Evolutionary conservation across 441 rosid genomes (phyloP), one percentile per base, ranked within the genome.

Genomic region (Biscutella laevigata): DNA sequence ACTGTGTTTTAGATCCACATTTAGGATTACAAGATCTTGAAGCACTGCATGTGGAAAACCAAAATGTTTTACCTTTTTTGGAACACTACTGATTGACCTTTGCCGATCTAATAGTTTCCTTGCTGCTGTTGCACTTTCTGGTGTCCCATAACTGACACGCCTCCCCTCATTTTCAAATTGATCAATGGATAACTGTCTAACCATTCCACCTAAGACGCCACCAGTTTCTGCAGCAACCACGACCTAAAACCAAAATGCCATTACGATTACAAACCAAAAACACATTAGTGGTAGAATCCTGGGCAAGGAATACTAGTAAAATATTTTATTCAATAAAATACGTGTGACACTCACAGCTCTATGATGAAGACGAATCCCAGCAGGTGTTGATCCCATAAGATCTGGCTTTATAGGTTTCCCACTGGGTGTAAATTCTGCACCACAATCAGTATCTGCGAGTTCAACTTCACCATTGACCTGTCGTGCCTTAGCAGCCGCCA

Each of bases 151-250:
- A 72, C 94, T 78, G 35, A 86, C 97, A 74, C 94, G 81, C 56
- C 95, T 78, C 59, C 94, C 94, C 74, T 89, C 95, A 59, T 86
- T 89, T 77, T 64, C n/a, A n/a, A n/a, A n/a, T n/a, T n/a, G n/a
- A n/a, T n/a, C n/a, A n/a, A n/a, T n/a, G n/a, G n/a, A n/a, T n/a
- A n/a, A n/a, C n/a, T n/a, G n/a, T n/a, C n/a, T n/a, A n/a, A n/a
- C n/a, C n/a, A n/a, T n/a, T n/a, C 95, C 94, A 66, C 95, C 95
- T 68, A 86, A 75, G 61, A 91, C 97, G 60, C 97, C 97, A 70
- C 86, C 84, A 34, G 95, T 82, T 76, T 89, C 95, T 62, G 95
- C 87, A 58, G 97, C 89, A 50, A 89, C 77, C 72, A 89, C 97
- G 21, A 89, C 95, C 97, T 89, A 69, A 59, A 46, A 49, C 41